These are phyloP conservation scores for Daldinia loculata DNA, from an alignment of 495 filamentous ascomycete genomes.

Conservation along the genomic window DNA sequence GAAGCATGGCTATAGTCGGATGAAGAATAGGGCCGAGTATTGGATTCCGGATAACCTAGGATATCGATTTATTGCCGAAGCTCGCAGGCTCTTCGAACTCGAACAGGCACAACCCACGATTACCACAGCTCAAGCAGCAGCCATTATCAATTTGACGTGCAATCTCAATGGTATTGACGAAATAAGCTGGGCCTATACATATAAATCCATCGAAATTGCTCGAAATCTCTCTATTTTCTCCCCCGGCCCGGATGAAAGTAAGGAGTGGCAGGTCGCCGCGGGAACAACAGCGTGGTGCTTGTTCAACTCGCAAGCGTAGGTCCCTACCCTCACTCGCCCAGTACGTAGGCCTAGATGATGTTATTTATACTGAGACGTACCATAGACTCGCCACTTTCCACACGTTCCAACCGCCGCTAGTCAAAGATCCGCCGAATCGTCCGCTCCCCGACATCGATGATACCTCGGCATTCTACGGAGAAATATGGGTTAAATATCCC, in stretches of 20 bases:
- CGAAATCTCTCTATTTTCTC: constrained; percentile 41
- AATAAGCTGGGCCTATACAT: constrained; percentile 47
- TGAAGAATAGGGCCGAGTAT: constrained; percentile 45
- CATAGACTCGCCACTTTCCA: constrained; percentile 33
- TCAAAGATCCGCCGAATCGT: constrained; percentile 41
- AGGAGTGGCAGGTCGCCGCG: constrained; percentile 39
- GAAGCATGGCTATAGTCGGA: constrained; percentile 46
- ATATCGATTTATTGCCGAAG: constrained; percentile 54
- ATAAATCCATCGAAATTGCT: constrained; percentile 47
- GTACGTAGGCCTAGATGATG: not conserved
- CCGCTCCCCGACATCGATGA: constrained; percentile 43
- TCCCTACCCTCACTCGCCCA: not conserved
- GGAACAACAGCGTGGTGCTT: constrained; percentile 50
- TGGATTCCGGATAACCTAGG: constrained; percentile 50
- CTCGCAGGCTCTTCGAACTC: constrained; percentile 49
- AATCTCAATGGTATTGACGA: constrained; percentile 49
- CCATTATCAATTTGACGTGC: constrained; percentile 44
- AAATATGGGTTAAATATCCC: constrained; percentile 50
- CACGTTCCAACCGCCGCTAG: constrained; percentile 44
- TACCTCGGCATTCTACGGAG: constrained; percentile 46
- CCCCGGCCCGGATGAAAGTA: constrained; percentile 29
- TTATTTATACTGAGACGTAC: not conserved
- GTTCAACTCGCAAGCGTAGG: constrained; percentile 52
- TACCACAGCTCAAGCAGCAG: constrained; percentile 47
- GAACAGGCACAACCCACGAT: constrained; percentile 42